Evolutionary conservation across 805 yeast genomes (phyloP).

Genomic region (Candida glaebosa): DNA sequence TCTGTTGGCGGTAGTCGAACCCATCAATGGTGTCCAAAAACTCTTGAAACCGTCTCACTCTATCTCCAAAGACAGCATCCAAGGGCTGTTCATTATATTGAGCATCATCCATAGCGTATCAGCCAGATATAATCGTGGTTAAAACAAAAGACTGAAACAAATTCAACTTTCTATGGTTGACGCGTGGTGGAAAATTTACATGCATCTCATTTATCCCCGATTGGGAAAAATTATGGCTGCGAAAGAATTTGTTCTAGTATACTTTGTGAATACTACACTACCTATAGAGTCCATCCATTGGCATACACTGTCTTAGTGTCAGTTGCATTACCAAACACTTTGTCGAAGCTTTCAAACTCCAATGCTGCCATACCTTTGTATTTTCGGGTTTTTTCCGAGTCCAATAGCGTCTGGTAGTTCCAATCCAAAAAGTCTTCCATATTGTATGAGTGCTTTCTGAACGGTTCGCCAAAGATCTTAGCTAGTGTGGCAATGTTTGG

Average conservation of each 20-base stretch:
- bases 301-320: constrained; percentile 17
- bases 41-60: constrained; percentile 85
- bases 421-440: constrained; percentile 95
- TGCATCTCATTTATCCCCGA: constrained; percentile 12
- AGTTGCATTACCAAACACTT: constrained; percentile 22
- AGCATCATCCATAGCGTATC: constrained; percentile 8
- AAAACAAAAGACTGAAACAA: background rate
- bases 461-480: constrained; percentile 83
- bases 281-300: constrained; percentile 27
- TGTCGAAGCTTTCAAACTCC: constrained; percentile 61
- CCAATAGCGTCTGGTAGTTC: constrained; percentile 66
- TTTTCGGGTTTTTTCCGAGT: constrained; percentile 59
- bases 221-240: constrained; percentile 17
- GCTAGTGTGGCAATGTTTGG: constrained; percentile 94
- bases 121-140: background rate
- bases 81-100: constrained; percentile 28
- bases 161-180: too few species aligned
- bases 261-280: background rate
- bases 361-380: constrained; percentile 73
- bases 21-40: constrained; percentile 61
- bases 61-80: constrained; percentile 64
- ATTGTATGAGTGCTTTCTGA: constrained; percentile 79
- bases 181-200: background rate
- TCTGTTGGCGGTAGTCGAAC: constrained; percentile 64
- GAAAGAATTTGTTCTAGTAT: background rate